Percentiles rank a stretch among this genome's conserved stretches.
Conservation (phyloP, 495 filamentous ascomycete species). For the Emericellopsis terricola region DNA sequence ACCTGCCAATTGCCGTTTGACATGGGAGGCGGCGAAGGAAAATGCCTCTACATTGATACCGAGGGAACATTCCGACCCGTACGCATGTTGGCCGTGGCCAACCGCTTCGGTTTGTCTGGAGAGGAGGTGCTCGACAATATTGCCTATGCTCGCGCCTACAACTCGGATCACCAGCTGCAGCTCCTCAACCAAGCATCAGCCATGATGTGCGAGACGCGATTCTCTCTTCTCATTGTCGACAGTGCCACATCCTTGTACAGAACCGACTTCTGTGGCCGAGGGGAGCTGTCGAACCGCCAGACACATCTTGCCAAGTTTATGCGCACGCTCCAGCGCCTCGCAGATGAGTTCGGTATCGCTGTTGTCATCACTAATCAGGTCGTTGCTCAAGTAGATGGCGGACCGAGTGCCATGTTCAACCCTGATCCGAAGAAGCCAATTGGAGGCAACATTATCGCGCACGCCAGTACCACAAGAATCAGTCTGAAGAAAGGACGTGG, state of each 20-base stretch:
- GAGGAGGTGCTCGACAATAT: slow-evolving; percentile 98
- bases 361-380: slow-evolving; percentile 99
- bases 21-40: slow-evolving; percentile 96
- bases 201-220: slow-evolving; percentile 99
- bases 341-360: slow-evolving; percentile 95
- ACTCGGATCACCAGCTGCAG: slow-evolving; percentile 92
- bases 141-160: slow-evolving; percentile 93
- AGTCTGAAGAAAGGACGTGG: slow-evolving; percentile 89
- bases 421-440: slow-evolving; percentile 98
- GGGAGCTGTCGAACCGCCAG: slow-evolving; percentile 78
- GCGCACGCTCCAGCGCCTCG: slow-evolving; percentile 80
- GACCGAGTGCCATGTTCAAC: slow-evolving; percentile 93
- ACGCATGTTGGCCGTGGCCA: slow-evolving; percentile 74
- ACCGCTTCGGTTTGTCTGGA: slow-evolving; percentile 81
- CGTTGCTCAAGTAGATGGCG: slow-evolving; percentile 93
- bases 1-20: slow-evolving; percentile 96
- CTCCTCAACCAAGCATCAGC: slow-evolving; percentile 84
- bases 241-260: slow-evolving; percentile 87
- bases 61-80: slow-evolving; percentile 95
- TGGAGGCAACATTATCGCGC: slow-evolving; percentile 96
- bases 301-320: slow-evolving; percentile 95
- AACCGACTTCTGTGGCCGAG: slow-evolving; percentile 88
- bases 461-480: slow-evolving; percentile 78
- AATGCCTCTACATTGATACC: slow-evolving; percentile 98
- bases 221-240: slow-evolving; percentile 89